A percentile compares a stretch with the other conserved stretches of the same genome.
Conservation (phyloP, 768 basidiomycete genomes). For the Tulasnella sp. region DNA sequence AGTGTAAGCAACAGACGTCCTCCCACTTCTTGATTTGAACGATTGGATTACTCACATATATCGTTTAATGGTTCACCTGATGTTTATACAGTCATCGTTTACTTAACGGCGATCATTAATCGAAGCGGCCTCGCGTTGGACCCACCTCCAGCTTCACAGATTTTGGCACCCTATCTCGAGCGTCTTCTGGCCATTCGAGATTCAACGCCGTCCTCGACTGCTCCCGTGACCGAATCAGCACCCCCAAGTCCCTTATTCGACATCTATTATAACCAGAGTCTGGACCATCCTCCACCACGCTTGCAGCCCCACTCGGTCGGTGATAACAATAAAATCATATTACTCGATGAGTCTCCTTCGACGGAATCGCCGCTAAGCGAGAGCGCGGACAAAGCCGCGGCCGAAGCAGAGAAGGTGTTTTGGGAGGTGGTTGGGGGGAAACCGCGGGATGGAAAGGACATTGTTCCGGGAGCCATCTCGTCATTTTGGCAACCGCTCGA, state of each 20-base stretch:
- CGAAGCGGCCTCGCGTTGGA: background rate
- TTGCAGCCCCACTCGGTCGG: constrained; percentile 25
- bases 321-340: constrained; percentile 18
- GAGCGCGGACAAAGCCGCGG: constrained; percentile 45
- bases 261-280: background rate
- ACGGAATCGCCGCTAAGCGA: constrained; percentile 37
- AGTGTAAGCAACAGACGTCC: constrained; percentile 41
- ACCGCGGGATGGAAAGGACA: background rate
- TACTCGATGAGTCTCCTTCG: constrained; percentile 22
- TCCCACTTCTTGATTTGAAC: background rate
- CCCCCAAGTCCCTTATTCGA: background rate
- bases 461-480: too few relatives aligned
- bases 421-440: constrained; percentile 32
- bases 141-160: constrained; percentile 26
- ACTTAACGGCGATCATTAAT: constrained; percentile 31
- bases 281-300: background rate
- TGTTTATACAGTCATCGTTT: constrained; percentile 42
- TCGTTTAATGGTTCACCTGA: constrained; percentile 10
- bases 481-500: too few relatives aligned
- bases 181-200: constrained; percentile 30
- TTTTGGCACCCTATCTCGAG: constrained; percentile 49
- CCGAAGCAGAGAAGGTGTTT: constrained; percentile 48
- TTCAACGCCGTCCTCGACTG: constrained; percentile 17
- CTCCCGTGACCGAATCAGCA: constrained; percentile 37
- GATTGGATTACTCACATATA: too few relatives aligned